Base-by-base conservation (phyloP, 2,329 filamentous ascomycete genomes). In the Botrytis galanthina region DNA sequence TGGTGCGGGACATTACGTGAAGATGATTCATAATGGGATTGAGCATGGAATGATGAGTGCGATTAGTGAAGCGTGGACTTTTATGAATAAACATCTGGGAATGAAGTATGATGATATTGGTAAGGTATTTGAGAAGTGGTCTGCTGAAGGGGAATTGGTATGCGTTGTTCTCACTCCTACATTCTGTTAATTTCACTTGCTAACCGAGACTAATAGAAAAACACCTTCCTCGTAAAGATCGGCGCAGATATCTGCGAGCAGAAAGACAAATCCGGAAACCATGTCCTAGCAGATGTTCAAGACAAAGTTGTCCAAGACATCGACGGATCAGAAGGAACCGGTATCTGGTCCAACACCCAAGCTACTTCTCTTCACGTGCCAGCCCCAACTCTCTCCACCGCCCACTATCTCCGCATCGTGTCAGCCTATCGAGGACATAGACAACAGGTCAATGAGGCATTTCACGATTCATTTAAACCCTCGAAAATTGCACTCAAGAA, bases 11-110 rank as follows among this genome's bases (percentile, higher is more conserved):
- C 91, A 93, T 80, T 93, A 90, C 78, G 89, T 92, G 59, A 93
- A 93, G 83, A 93, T 93, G 90, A 86, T 92, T 6, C 91, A 93
- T 79, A 92, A 93, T 76, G 91, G 90, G 1, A 92, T 93, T 74
- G 91, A 93, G 79, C 90, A 92, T 72, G 91, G 90, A 2, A 91
- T 93, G 88, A 87, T 93, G 83, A 87, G 82, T 71, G 84, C 86
- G 0, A 84, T 92, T 9, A 87, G 87, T 22, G 91, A 93, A 80
- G 87, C 88, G 4, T 93, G 90, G 89, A 85, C 84, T 0, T 84
- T 92, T 46, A 88, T 93, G 83, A 84, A 85, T 51, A 84, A 85
- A 61, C 86, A 88, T 1, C 82, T 92, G 37, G 86, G 85, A 0
- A 86, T 92, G 83, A 81, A 79, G 9, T 86, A 90, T 72, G 87